phyloP scores from a whole-genome alignment of 176 grass and related monocot species.

The Hsuehochloa calcarea region DNA sequence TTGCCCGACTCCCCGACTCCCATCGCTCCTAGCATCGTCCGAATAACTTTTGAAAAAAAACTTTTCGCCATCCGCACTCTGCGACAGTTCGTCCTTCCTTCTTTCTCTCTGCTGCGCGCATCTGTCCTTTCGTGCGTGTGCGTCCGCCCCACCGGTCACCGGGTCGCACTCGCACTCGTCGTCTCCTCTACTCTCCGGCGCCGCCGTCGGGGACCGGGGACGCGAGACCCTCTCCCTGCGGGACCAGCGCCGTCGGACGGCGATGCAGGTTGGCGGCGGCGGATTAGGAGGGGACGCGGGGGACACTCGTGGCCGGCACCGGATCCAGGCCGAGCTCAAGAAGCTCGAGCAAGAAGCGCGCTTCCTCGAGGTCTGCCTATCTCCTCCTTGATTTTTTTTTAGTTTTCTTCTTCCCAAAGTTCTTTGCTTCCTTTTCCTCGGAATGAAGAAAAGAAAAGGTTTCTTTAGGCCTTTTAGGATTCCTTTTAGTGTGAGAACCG shows the following conservation, averaged over 20 bases:
- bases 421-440: background rate
- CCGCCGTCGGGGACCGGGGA: background rate
- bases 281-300: constrained; percentile 4
- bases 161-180: background rate
- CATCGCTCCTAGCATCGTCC: too few relatives aligned
- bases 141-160: background rate
- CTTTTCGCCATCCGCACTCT: constrained; percentile 36
- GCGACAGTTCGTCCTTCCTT: constrained; percentile 2
- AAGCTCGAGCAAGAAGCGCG: constrained; percentile 63
- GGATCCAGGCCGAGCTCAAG: constrained; percentile 72
- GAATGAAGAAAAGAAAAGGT: background rate
- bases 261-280: constrained; percentile 42
- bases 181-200: background rate
- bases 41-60: background rate
- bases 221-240: background rate
- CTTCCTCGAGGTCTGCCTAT: constrained; percentile 48
- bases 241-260: background rate
- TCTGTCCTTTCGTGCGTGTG: background rate
- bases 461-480: background rate
- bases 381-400: background rate
- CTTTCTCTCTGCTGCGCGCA: background rate
- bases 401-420: background rate
- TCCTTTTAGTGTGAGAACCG: background rate
- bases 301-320: constrained; percentile 53
- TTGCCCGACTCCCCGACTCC: too few relatives aligned